Evolutionary conservation across 306 rosid genomes (phyloP), one percentile per base, ranked within the genome.

Genomic region (Lablab purpureus): DNA sequence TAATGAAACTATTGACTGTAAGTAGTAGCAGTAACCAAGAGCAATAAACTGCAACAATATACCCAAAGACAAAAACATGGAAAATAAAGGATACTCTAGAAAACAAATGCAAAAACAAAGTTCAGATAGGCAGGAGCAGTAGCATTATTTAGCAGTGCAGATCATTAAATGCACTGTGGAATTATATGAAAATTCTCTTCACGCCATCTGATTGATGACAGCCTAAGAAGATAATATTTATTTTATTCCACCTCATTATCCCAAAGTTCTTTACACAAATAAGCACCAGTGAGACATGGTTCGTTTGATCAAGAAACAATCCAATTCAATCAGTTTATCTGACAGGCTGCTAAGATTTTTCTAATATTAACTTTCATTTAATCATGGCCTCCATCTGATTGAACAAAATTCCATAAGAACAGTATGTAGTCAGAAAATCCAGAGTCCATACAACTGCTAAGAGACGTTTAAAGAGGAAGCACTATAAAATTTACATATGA

Each of bases 181-280:
- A 37, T 10, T 19, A 55, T 25, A 66, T 34, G 58, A 56, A 77
- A 59, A 23, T 21, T 34, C 37, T 67, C 45, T 74, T 25, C 54
- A 22, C 54, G 51, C 45, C 54, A 65, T 78, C 59, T 45, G 40
- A 56, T 69, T 69, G 76, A 18, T 21, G 25, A 69, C 8, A 78
- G 70, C 21, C 23, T 17, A 27, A 52, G 59, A 52, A 52, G 30
- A 32, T 13, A 50, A 71, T 72, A 13, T 52, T 51, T 14, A 52
- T 52, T 36, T 30, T 72, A 52, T 52, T 71, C 47, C 19, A n/a
- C n/a, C 2, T 52, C 36, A 36, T 34, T 51, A n/a, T 11, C 56
- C 19, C 9, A 4, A 27, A 70, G 17, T 21, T 47, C 18, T 50
- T 27, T 10, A 2, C n/a, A 4, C 62, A 50, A 49, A 4, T 30